phyloP scores from a whole-genome alignment of 2,329 filamentous ascomycete genomes.

The Ophiognomonia clavigignenti-juglandacearum region DNA sequence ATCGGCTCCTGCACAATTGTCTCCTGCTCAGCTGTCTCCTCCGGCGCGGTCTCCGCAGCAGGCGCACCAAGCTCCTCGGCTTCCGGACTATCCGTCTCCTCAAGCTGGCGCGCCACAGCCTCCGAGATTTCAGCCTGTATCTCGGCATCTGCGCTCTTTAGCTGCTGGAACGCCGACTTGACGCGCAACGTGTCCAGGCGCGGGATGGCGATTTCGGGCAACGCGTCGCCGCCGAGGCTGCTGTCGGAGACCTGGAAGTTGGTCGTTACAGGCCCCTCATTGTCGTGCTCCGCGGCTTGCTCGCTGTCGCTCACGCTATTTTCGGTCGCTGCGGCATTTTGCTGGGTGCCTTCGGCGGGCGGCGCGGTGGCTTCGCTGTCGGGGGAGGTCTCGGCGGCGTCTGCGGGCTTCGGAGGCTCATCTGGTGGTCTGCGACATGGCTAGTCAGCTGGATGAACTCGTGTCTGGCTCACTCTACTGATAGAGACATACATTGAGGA shows the following conservation, averaged over 20 bases:
- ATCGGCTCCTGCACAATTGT: neutral
- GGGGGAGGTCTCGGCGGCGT: slow-evolving; percentile 3
- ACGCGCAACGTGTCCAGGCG: slow-evolving; percentile 4
- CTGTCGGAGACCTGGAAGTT: neutral
- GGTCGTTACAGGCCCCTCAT: neutral
- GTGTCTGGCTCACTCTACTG: too few species aligned
- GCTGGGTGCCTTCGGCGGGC: neutral
- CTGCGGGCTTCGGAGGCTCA: slow-evolving; percentile 2
- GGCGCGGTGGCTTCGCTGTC: neutral
- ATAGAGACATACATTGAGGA: slow-evolving; percentile 10
- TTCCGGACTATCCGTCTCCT: neutral
- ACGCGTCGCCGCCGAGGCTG: neutral
- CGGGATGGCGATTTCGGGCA: neutral
- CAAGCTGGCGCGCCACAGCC: slow-evolving; percentile 17
- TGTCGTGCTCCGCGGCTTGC: neutral
- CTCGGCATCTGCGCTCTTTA: slow-evolving; percentile 12
- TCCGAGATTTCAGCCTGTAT: slow-evolving; percentile 22
- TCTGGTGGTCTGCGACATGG: slow-evolving; percentile 5
- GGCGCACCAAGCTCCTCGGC: neutral
- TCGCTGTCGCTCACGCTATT: too few species aligned
- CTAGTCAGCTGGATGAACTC: neutral
- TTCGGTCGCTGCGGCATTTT: too few species aligned
- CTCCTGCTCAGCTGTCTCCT: neutral
- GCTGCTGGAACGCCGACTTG: slow-evolving; percentile 11
- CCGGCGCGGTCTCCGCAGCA: neutral